Conservation (phyloP, 2,329 filamentous ascomycete species). For the Colletotrichum sp. region DNA sequence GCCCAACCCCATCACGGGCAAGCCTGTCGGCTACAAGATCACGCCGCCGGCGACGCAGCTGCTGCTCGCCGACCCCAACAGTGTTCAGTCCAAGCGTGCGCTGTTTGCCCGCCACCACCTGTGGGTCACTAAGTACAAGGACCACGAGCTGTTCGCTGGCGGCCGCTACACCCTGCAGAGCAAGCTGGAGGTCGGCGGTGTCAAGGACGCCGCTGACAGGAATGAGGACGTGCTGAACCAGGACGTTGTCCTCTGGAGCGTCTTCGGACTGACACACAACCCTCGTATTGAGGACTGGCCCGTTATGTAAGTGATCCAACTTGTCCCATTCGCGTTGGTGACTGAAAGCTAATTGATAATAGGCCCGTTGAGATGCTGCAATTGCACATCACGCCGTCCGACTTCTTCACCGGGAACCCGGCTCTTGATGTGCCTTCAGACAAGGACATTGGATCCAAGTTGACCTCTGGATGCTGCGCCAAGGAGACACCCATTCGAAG, state of each 20-base stretch:
- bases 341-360: fast-evolving
- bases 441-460: constrained; percentile 26
- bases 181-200: constrained; percentile 22
- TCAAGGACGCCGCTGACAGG: constrained; percentile 28
- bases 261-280: constrained; percentile 59
- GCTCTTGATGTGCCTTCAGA: constrained; percentile 50
- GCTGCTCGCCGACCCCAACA: constrained; percentile 28
- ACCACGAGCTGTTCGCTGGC: constrained; percentile 33
- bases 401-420: constrained; percentile 54
- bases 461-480: constrained; percentile 7
- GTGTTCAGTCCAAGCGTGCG: constrained; percentile 26
- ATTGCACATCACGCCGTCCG: constrained; percentile 49
- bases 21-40: constrained; percentile 41
- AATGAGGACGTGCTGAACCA: constrained; percentile 55
- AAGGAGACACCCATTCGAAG: background rate
- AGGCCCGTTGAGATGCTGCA: constrained; percentile 60
- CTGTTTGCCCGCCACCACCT: constrained; percentile 31
- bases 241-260: constrained; percentile 52
- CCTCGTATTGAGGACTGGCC: constrained; percentile 64
- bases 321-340: fast-evolving
- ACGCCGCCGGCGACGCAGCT: constrained; percentile 39
- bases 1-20: constrained; percentile 37
- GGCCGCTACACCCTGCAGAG: constrained; percentile 40
- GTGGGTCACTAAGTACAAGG: constrained; percentile 31
- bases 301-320: constrained; percentile 54